Evolutionary conservation across 129 eudicot species (phyloP).

Genomic region (Lonicera japonica): DNA sequence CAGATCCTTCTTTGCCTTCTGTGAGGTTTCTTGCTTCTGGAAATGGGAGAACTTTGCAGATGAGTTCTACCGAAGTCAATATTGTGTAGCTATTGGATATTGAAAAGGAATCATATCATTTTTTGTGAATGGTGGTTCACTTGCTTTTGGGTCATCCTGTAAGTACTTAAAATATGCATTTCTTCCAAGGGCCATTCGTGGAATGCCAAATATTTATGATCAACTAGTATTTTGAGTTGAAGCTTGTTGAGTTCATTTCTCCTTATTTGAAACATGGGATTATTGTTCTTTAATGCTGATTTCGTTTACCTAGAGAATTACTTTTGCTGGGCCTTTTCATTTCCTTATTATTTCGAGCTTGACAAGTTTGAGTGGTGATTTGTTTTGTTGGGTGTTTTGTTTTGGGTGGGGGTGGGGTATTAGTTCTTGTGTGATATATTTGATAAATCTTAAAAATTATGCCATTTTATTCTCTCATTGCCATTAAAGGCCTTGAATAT

Average conservation of each 20-base stretch:
- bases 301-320: neutral
- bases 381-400: too few species aligned
- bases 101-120: neutral
- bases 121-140: neutral
- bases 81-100: conserved; percentile 44
- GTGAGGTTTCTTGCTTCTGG: conserved; percentile 52
- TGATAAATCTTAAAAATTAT: too few species aligned
- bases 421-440: too few species aligned
- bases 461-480: too few species aligned
- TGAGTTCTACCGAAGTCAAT: conserved; percentile 53
- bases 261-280: neutral
- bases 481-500: too few species aligned
- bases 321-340: neutral
- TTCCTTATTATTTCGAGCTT: neutral
- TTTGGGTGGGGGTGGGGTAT: too few species aligned
- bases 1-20: conserved; percentile 72
- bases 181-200: too few species aligned
- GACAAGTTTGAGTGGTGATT: neutral
- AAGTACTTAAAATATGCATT: neutral
- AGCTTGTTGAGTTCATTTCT: neutral
- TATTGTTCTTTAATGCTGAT: neutral
- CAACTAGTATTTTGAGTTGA: neutral
- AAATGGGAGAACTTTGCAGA: conserved; percentile 70
- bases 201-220: neutral
- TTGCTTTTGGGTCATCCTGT: neutral